Evolutionary conservation across 192 early-diverging fungal species (phyloP), one percentile per base, ranked within the genome.

Genomic region (Phlyctochytrium bullatum): DNA sequence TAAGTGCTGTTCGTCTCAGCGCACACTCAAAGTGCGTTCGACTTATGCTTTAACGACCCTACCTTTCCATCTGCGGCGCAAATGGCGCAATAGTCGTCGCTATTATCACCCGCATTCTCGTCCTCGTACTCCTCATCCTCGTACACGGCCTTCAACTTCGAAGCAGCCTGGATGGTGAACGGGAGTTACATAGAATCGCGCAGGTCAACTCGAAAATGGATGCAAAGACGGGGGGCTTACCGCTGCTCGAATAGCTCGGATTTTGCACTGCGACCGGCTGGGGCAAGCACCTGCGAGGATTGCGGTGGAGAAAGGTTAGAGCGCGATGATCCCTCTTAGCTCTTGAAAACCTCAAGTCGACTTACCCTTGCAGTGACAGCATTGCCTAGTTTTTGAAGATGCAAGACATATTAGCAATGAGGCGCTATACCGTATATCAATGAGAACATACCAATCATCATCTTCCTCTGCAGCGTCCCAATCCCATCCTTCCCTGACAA

Each of bases 401-500:
- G n/a, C n/a, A n/a, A n/a, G n/a, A n/a, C n/a, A n/a, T n/a, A n/a
- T n/a, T n/a, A n/a, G n/a, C n/a, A n/a, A n/a, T n/a, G n/a, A n/a
- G n/a, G n/a, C n/a, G n/a, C n/a, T n/a, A n/a, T n/a, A n/a, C n/a
- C n/a, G n/a, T n/a, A n/a, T n/a, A n/a, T n/a, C n/a, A n/a, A n/a
- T n/a, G n/a, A n/a, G 20, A 20, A 47, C 40, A 14, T 47, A 47
- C 40, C 54, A 57, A 28, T 57, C 12, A 10, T 57, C 54, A 28
- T 57, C 54, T 6, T 6, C 54, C 54, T 57, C 54, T 10, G 54
- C 54, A 57, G 12, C 14, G 12, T 57, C 54, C 54, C 54, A 57
- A 57, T 57, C 54, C 54, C 54, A 57, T 25, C 54, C 54, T 57
- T 57, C 54, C 54, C 27, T 14, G 16, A 57, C 54, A 57, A 57